These are phyloP conservation scores for Pachysandra terminalis DNA, from an alignment of 164 flowering plant genomes.

Conservation along the genomic window DNA sequence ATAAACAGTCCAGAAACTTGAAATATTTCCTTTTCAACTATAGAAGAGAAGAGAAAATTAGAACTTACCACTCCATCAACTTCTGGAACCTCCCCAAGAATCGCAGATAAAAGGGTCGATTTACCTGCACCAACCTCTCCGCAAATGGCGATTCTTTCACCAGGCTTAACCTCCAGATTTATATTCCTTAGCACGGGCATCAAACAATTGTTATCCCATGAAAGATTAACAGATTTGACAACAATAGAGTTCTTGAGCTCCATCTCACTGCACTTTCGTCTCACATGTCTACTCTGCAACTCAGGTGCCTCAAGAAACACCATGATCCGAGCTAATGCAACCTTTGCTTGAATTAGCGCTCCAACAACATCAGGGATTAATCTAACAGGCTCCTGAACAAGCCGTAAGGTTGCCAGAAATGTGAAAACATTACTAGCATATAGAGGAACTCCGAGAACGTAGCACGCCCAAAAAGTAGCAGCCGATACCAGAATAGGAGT, in stretches of 20 bases:
- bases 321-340: conserved; percentile 41
- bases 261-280: conserved; percentile 11
- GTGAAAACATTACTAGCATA: conserved; percentile 57
- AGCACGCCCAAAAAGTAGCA: conserved; percentile 55
- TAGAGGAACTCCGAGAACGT: conserved; percentile 39
- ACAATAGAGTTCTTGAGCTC: conserved; percentile 13
- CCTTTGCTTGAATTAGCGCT: conserved; percentile 52
- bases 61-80: conserved; percentile 40
- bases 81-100: conserved; percentile 52
- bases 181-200: conserved; percentile 38
- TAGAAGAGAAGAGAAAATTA: neutral
- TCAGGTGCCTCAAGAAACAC: conserved; percentile 48
- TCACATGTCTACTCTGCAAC: conserved; percentile 27
- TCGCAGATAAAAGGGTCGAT: conserved; percentile 53
- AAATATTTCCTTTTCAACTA: neutral
- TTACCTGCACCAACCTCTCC: conserved; percentile 68
- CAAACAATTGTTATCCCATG: conserved; percentile 39
- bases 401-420: conserved; percentile 44
- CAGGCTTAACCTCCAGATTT: conserved; percentile 26
- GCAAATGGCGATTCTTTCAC: conserved; percentile 48
- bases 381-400: conserved; percentile 51
- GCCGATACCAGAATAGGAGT: conserved; percentile 51
- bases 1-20: neutral
- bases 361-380: conserved; percentile 46
- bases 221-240: conserved; percentile 33